phyloP scores from a whole-genome alignment of 1,284 basidiomycete species.

The Malassezia pachydermatis region DNA sequence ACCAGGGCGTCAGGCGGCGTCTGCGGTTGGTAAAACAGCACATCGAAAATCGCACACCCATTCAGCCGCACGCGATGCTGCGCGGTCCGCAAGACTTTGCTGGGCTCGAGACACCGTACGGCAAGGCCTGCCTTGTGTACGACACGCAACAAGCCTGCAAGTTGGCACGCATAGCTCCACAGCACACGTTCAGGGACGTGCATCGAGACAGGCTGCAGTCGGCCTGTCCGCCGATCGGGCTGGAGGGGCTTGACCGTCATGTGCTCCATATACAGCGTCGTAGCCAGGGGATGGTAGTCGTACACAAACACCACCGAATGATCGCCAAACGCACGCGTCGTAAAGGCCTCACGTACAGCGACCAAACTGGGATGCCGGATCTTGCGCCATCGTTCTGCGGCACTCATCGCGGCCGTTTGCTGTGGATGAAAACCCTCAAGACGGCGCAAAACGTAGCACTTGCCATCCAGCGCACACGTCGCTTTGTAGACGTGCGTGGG shows the following conservation, averaged over 20 bases:
- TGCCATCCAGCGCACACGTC: slow-evolving; percentile 65
- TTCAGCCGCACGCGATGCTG: slow-evolving; percentile 25
- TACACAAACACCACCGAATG: slow-evolving; percentile 78
- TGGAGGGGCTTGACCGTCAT: slow-evolving; percentile 50
- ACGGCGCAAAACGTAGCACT: slow-evolving; percentile 66
- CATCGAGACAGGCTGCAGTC: slow-evolving; percentile 38
- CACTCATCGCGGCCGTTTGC: slow-evolving; percentile 61
- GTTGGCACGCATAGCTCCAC: slow-evolving; percentile 89
- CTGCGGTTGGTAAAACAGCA: slow-evolving; percentile 34
- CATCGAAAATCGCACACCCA: slow-evolving; percentile 44
- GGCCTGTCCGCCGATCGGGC: slow-evolving; percentile 43
- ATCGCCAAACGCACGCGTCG: slow-evolving; percentile 83
- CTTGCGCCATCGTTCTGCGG: slow-evolving; percentile 77
- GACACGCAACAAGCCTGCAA: slow-evolving; percentile 73
- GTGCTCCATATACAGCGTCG: slow-evolving; percentile 67
- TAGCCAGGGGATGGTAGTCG: slow-evolving; percentile 75
- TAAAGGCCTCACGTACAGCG: slow-evolving; percentile 81
- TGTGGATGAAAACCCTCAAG: slow-evolving; percentile 76
- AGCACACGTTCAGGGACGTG: slow-evolving; percentile 68
- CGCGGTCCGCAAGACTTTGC: slow-evolving; percentile 70
- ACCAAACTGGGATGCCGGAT: slow-evolving; percentile 81
- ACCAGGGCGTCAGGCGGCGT: slow-evolving; percentile 20
- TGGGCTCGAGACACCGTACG: slow-evolving; percentile 71
- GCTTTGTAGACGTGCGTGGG: slow-evolving; percentile 74
- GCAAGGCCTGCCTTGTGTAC: slow-evolving; percentile 75